Percentiles rank a stretch among this genome's conserved stretches.
These are phyloP conservation scores for Talaromyces marneffei DNA, from an alignment of 2,329 filamentous ascomycete genomes.

Conservation along the genomic window DNA sequence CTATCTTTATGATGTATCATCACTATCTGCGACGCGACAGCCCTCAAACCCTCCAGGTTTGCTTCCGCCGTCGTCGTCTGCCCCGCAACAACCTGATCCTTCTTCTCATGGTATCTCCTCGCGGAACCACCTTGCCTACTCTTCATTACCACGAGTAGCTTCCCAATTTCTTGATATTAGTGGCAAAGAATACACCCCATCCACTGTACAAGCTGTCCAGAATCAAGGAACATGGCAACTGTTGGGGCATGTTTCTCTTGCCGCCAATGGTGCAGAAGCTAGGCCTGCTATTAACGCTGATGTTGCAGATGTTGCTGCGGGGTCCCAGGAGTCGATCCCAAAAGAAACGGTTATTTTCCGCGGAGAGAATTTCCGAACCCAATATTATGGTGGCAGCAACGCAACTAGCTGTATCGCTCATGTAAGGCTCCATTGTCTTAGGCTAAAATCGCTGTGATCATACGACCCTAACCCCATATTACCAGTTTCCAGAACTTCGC, in stretches of 20 bases:
- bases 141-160: neutral
- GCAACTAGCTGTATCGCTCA: conserved; percentile 19
- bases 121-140: neutral
- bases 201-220: neutral
- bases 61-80: neutral
- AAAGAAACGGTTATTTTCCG: conserved; percentile 19
- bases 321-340: neutral
- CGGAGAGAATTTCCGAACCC: conserved; percentile 20
- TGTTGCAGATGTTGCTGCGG: neutral
- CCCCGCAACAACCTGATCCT: neutral
- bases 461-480: neutral
- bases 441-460: neutral
- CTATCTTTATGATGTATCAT: conserved; percentile 6
- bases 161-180: conserved; percentile 4
- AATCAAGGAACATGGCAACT: conserved; percentile 13
- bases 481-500: conserved; percentile 20
- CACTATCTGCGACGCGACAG: neutral
- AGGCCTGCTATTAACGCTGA: conserved; percentile 16
- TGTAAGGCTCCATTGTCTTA: conserved; percentile 12
- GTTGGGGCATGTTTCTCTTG: neutral
- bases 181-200: neutral
- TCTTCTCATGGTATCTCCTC: neutral
- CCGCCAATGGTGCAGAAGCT: neutral
- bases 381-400: conserved; percentile 23
- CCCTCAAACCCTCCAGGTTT: neutral